Evolutionary conservation across 2,329 filamentous ascomycete species (phyloP).

Genomic region (Cladophialophora immunda): DNA sequence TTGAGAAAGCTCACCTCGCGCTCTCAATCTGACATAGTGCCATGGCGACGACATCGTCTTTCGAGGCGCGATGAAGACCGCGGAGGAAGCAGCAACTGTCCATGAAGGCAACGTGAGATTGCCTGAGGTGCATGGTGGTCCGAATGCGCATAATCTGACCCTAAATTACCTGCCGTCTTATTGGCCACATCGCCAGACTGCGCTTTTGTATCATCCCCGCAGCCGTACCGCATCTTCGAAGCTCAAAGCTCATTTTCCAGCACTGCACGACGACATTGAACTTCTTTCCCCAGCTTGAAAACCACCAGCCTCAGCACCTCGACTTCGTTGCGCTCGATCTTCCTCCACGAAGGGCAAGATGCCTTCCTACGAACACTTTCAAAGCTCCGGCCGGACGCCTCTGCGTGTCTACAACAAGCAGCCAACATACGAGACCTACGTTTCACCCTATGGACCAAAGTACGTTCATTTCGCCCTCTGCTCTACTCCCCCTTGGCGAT

Average conservation of each 20-base stretch:
- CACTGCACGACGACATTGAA: slow-evolving; percentile 20
- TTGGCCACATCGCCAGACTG: background rate
- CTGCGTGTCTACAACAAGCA: slow-evolving; percentile 36
- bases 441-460: slow-evolving; percentile 67
- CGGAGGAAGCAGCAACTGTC: background rate
- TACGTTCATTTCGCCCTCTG: slow-evolving; percentile 62
- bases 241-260: slow-evolving; percentile 22
- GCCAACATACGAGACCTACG: slow-evolving; percentile 56
- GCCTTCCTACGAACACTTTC: slow-evolving; percentile 31
- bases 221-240: slow-evolving; percentile 14
- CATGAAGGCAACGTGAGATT: too few species aligned
- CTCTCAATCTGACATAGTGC: background rate
- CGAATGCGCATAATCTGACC: background rate
- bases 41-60: background rate
- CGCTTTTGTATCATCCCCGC: background rate
- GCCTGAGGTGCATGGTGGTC: background rate
- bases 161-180: background rate
- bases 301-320: background rate
- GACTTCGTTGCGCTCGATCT: background rate
- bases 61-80: background rate
- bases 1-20: too few species aligned
- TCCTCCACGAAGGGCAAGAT: slow-evolving; percentile 11
- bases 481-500: slow-evolving; percentile 48
- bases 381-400: slow-evolving; percentile 36
- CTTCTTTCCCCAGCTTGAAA: slow-evolving; percentile 13